Conservation (phyloP, 75 land plant species). For the Isoetes taiwanensis region DNA sequence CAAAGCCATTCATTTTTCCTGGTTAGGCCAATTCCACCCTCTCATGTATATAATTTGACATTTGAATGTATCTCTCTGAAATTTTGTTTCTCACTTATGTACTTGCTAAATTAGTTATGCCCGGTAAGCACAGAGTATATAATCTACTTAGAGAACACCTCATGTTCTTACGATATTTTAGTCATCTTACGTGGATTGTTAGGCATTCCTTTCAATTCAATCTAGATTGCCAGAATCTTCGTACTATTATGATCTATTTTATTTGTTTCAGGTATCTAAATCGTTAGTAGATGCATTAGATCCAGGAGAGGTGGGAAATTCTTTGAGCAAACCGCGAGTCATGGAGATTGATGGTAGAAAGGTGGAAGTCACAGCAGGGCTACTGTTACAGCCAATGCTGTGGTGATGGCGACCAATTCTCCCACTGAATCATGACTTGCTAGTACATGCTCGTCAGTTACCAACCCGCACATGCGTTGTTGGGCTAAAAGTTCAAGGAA, state of each 20-base stretch:
- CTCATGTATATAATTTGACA: too few relatives aligned
- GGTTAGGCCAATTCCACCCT: constrained; percentile 27
- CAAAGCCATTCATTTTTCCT: constrained; percentile 19
- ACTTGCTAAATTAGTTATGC: too few relatives aligned
- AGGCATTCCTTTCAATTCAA: too few relatives aligned
- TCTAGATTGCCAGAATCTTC: too few relatives aligned
- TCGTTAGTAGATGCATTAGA: constrained; percentile 28
- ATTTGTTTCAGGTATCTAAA: constrained; percentile 37
- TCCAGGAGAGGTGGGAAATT: constrained; percentile 24
- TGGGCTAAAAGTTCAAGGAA: constrained; percentile 27
- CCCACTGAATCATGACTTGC: constrained; percentile 31
- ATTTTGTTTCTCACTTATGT: too few relatives aligned
- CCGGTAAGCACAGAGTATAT: too few relatives aligned
- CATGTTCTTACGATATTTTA: too few relatives aligned
- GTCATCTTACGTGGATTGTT: too few relatives aligned
- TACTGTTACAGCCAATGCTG: constrained; percentile 18
- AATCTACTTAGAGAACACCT: too few relatives aligned
- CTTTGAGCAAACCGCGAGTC: constrained; percentile 18
- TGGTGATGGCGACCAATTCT: constrained; percentile 28
- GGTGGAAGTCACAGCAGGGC: constrained; percentile 19
- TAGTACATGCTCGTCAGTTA: constrained; percentile 24
- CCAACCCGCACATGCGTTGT: constrained; percentile 20
- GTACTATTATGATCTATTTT: too few relatives aligned
- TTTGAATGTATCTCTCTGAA: too few relatives aligned
- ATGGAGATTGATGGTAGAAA: constrained; percentile 10